Evolutionary conservation across 305 asterid species (phyloP), one percentile per base, ranked within the genome.

Genomic region (Solanum hybrid): DNA sequence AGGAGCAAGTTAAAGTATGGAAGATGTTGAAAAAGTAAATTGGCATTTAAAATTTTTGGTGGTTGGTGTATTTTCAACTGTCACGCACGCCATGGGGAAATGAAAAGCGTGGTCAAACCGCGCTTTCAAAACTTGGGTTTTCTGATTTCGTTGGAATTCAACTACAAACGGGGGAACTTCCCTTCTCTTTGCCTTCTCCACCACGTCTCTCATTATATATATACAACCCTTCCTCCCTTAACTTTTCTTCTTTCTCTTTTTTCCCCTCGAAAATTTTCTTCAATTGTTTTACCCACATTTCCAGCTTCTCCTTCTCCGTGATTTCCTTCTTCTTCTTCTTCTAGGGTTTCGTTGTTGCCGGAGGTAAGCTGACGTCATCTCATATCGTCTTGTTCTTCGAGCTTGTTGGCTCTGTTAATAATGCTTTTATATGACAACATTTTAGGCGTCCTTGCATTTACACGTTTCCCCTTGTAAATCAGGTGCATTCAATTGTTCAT

Each of bases 171-270:
- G 24, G 34, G 26, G 5, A 20, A 20, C 29, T 71, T 71, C 10
- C 73, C 29, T 73, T 85, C 20, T 89, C 87, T 31, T 90, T 89
- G 90, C 91, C 92, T 87, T 88, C 83, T 29, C 34, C 69, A 67
- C 89, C 89, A 91, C 96, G 96, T 91, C 93, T 92, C 92, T 80
- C 76, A 40, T 77, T 79, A 79, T 36, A 92, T 35, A 92, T 91
- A 94, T 80, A 94, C 89, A 10, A 76, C 88, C 76, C 61, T 61
- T 16, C 7, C 88, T 2, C 36, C 18, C 3, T 20, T n/a, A 4
- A 34, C 14, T 4, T 9, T 12, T 34, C 83, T 74, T 16, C 42
- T 26, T 28, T 69, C 88, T 69, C 51, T 31, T 37, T 81, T 89
- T 89, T 39, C 77, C 87, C 78, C 24, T 77, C 81, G 16, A 12